These are phyloP conservation scores for Fusarium duplospermum DNA, from an alignment of 2,329 filamentous ascomycete genomes.

Conservation along the genomic window DNA sequence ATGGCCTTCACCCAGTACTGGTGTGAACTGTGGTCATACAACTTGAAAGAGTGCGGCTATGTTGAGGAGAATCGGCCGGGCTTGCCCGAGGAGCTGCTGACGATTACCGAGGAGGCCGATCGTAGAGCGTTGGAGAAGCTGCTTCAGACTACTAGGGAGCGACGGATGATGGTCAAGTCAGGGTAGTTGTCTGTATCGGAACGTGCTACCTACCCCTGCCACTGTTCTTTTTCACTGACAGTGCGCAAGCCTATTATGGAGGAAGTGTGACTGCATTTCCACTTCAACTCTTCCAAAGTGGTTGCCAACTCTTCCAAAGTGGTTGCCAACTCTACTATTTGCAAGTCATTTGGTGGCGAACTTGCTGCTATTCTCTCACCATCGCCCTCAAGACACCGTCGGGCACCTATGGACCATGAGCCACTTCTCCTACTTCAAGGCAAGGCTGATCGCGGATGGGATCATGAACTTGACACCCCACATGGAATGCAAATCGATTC, in stretches of 20 bases:
- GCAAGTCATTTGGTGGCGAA: not conserved
- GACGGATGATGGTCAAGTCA: not conserved
- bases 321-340: not conserved
- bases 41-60: not conserved
- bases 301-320: not conserved
- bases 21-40: not conserved
- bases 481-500: not conserved
- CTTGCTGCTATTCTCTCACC: not conserved
- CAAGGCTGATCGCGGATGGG: not conserved
- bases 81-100: not conserved
- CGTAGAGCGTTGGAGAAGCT: not conserved
- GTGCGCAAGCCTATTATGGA: not conserved
- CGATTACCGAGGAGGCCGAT: not conserved
- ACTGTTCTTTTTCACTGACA: not conserved
- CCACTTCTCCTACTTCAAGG: not conserved
- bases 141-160: not conserved
- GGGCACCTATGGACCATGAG: not conserved
- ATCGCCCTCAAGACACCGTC: not conserved
- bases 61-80: not conserved
- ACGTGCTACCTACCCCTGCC: not conserved
- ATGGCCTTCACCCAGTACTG: not conserved
- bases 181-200: not conserved
- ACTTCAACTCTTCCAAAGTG: not conserved
- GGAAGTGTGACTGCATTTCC: not conserved
- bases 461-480: not conserved